Base-by-base conservation (phyloP, 2,329 filamentous ascomycete genomes). In the Botryotinia convoluta region DNA sequence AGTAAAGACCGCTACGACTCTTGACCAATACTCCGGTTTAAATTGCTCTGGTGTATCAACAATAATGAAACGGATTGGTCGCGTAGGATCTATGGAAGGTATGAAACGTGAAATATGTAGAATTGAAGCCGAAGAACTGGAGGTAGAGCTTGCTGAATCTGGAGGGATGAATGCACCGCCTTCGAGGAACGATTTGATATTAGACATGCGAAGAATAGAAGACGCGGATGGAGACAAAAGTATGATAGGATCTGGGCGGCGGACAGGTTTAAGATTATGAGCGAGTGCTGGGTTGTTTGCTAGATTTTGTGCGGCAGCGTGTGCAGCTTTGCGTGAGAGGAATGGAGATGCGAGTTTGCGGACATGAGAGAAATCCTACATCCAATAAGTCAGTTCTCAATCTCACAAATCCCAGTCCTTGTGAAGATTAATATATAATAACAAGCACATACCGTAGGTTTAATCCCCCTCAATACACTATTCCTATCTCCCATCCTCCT, bases 21-120 rank as follows among this genome's bases (percentile, higher is more conserved):
- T 91, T 79, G 91, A 91, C 96, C 96, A 99, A 85, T 98, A 98
- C 81, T 98, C 95, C 0, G 96, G 96, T 82, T 97, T 97, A 88
- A 99, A 99, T 82, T 96, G 92, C 81, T 97, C 92, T 0, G 95
- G 93, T 29, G 91, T 92, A 82, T 99, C 96, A 71, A 98, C 95
- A 57, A 99, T 90, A 81, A 98, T 97, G 85, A 99, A 99, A 64
- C 95, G 93, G 80, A 96, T 90, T 1, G 94, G 91, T 26, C 92
- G 90, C 71, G 86, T 84, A 4, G 91, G 85, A 80, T 93, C 90
- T 77, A 96, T 87, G 59, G 86, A 85, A 72, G 92, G 93, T 77
- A 98, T 88, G 29, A 88, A 84, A 62, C 96, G 94, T 75, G 90
- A 91, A 76, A 98, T 91, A 81, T 97, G 93, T 73, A 98, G 88